These are phyloP conservation scores for Ceratocystis cubensis DNA, from an alignment of 2,329 filamentous ascomycete genomes.

Conservation along the genomic window DNA sequence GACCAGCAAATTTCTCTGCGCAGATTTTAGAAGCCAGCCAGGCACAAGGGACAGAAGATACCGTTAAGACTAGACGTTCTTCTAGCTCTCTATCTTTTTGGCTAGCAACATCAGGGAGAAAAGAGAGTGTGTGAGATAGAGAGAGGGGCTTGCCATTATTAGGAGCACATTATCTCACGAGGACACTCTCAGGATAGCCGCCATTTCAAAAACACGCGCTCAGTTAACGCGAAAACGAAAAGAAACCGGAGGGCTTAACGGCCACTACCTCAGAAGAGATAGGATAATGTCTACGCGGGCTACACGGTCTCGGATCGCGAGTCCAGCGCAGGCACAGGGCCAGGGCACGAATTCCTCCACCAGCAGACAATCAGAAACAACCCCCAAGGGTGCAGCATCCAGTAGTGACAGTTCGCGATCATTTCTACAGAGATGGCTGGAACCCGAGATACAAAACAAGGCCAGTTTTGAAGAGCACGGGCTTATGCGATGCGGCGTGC, in stretches of 20 bases:
- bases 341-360: not conserved
- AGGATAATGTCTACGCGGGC: conserved; percentile 23
- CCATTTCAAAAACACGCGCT: not conserved
- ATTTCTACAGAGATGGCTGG: conserved; percentile 47
- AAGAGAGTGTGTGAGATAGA: not conserved
- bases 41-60: not conserved
- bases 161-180: not conserved
- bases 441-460: conserved; percentile 46
- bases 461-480: conserved; percentile 70
- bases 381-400: conserved; percentile 24
- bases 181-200: not conserved
- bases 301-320: conserved; percentile 18
- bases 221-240: conserved; percentile 20
- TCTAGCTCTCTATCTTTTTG: not conserved
- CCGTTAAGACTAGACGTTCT: not conserved
- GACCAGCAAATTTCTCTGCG: conserved; percentile 8
- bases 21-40: not conserved
- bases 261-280: conserved; percentile 20
- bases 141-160: not conserved
- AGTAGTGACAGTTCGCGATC: conserved; percentile 32
- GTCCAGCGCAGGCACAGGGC: conserved; percentile 12
- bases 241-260: conserved; percentile 11
- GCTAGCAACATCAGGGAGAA: not conserved
- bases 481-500: conserved; percentile 59
- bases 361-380: conserved; percentile 28